Evolutionary conservation across 805 yeast genomes (phyloP), one percentile per base, ranked within the genome.

Genomic region (Ogataea haglerorum): DNA sequence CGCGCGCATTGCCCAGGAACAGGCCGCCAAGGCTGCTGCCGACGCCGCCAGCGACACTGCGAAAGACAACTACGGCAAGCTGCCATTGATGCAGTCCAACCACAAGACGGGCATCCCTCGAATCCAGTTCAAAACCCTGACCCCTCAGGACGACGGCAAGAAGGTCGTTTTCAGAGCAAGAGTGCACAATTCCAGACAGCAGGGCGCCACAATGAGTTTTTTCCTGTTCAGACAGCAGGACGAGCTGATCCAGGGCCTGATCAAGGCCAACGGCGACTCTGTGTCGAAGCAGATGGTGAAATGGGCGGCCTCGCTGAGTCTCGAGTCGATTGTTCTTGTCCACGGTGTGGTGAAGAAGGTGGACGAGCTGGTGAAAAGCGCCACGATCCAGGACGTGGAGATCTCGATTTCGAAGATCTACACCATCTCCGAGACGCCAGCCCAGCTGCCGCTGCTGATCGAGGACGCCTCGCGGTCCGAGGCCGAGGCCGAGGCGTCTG

Each of bases 381-480:
- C 96, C 38, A 87, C 98, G 30, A 82, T 88, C 44, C 93, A 89
- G 71, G 90, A 86, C 53, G 84, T 80, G 45, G 99, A 93, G 73
- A 78, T 93, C 50, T 82, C 78, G 51, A 75, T 93, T 55, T 65
- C 75, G 42, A 80, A 85, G 67, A 75, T 93, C 48, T 79, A 69
- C 65, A 73, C 90, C 42, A 78, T 91, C 49, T 80, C 85, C 44
- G 95, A 83, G 65, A 85, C 98, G 23, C 97, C 97, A 36, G 83
- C 82, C 56, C 89, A 85, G 68, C 75, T 93, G 60, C 99, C 99
- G 45, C 82, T 93, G 60, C 76, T 91, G 62, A 80, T 93, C 57
- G 99, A 93, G 72, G 99, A 93, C 67, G 98, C 98, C 24, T 75
- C 91, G 16, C 83, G 99, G 70, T 80, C 95, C 28, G 98, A 91